A percentile compares a stretch with the other conserved stretches of the same genome.
These are phyloP conservation scores for Cladosporium austrohemisphaericum DNA, from an alignment of 2,329 filamentous ascomycete genomes.

Conservation along the genomic window DNA sequence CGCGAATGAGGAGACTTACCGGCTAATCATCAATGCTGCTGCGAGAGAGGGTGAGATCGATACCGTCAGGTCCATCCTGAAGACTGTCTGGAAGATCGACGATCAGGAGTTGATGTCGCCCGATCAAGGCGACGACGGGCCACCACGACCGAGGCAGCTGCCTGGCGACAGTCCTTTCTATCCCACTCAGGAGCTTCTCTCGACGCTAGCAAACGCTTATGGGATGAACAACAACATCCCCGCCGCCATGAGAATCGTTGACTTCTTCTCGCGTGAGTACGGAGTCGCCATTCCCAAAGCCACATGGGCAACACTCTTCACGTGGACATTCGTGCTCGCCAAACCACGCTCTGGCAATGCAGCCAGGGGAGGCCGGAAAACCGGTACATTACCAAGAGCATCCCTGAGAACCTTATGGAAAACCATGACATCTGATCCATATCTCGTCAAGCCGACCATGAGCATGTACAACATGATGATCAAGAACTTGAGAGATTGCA, in stretches of 20 bases:
- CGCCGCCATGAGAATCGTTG: conserved; percentile 56
- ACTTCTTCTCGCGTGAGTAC: conserved; percentile 60
- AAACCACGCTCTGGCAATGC: conserved; percentile 31
- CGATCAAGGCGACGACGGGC: conserved; percentile 25
- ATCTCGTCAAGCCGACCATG: conserved; percentile 55
- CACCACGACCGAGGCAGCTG: conserved; percentile 34
- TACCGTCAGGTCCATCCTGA: conserved; percentile 47
- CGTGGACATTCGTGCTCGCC: conserved; percentile 62
- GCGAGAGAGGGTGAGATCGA: conserved; percentile 50
- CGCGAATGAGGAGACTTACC: conserved; percentile 52
- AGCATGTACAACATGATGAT: conserved; percentile 48
- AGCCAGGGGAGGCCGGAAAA: conserved; percentile 33
- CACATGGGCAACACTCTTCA: conserved; percentile 65
- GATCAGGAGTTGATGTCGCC: conserved; percentile 38
- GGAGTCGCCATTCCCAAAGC: conserved; percentile 52
- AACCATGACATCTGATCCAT: conserved; percentile 57
- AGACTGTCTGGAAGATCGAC: conserved; percentile 54
- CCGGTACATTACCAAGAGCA: conserved; percentile 36
- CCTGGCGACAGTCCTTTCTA: conserved; percentile 50
- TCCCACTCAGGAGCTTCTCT: conserved; percentile 58
- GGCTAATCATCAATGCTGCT: conserved; percentile 51
- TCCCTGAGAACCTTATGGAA: conserved; percentile 55
- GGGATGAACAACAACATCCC: conserved; percentile 62
- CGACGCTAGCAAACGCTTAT: conserved; percentile 65
- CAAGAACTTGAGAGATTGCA: conserved; percentile 22